These are phyloP conservation scores for Hypoxylon fragiforme DNA, from an alignment of 495 filamentous ascomycete genomes.

Conservation along the genomic window DNA sequence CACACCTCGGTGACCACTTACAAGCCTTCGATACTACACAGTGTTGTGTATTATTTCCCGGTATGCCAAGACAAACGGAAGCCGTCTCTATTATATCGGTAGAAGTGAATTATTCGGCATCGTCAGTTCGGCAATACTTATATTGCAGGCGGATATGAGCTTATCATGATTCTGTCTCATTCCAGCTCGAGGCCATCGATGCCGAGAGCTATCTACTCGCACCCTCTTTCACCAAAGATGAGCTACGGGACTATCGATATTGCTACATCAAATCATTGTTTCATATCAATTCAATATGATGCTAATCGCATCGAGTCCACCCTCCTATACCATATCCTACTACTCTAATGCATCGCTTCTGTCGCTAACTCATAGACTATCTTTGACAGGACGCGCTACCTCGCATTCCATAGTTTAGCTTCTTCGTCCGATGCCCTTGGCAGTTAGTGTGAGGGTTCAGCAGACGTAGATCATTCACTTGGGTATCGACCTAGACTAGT, in stretches of 20 bases:
- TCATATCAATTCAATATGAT: conserved; percentile 10
- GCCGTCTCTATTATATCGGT: conserved; percentile 8
- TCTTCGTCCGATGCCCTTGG: conserved; percentile 1
- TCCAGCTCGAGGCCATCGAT: conserved; percentile 4
- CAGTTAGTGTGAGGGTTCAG: conserved; percentile 2
- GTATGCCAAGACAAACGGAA: conserved; percentile 21
- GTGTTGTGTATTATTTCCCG: conserved; percentile 3
- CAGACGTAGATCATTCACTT: conserved; percentile 11
- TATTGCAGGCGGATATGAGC: conserved; percentile 6
- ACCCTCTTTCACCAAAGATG: not conserved
- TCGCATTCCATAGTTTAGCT: conserved; percentile 12
- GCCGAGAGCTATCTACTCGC: conserved; percentile 1
- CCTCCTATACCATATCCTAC: not conserved
- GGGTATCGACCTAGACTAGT: conserved; percentile 10
- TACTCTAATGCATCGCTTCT: conserved; percentile 3
- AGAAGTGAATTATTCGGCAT: conserved; percentile 10
- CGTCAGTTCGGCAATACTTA: conserved; percentile 7
- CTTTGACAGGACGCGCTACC: conserved; percentile 4
- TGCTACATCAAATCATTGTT: conserved; percentile 1
- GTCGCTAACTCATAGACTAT: conserved; percentile 1
- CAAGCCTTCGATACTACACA: conserved; percentile 1
- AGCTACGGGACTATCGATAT: too few species aligned
- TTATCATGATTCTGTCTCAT: conserved; percentile 4
- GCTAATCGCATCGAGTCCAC: not conserved
- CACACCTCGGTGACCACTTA: conserved; percentile 30